Evolutionary conservation across 805 yeast species (phyloP).

Genomic region (Metschnikowia kofuensis): DNA sequence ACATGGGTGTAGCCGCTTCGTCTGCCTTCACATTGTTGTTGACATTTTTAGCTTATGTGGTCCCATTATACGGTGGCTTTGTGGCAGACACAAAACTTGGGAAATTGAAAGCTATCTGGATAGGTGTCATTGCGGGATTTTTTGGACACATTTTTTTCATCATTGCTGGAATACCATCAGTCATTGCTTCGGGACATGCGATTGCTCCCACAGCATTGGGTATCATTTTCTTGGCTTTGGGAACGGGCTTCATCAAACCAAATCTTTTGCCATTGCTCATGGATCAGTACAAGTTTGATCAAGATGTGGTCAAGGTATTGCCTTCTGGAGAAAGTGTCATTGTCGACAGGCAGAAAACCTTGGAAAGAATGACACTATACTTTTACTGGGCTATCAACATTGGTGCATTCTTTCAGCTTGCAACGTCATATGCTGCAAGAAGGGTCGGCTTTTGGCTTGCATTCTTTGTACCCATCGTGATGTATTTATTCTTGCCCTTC

Average conservation of each 20-base stretch:
- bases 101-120: slow-evolving; percentile 47
- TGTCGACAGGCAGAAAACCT: slow-evolving; percentile 43
- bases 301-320: slow-evolving; percentile 55
- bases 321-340: slow-evolving; percentile 66
- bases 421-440: slow-evolving; percentile 51
- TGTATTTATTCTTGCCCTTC: slow-evolving; percentile 27
- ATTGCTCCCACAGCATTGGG: slow-evolving; percentile 11
- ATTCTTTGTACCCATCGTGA: slow-evolving; percentile 41
- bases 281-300: slow-evolving; percentile 53
- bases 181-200: slow-evolving; percentile 30
- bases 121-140: slow-evolving; percentile 47
- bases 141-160: slow-evolving; percentile 47
- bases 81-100: slow-evolving; percentile 49
- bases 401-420: slow-evolving; percentile 53
- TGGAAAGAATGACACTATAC: slow-evolving; percentile 35
- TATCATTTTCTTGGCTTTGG: slow-evolving; percentile 19
- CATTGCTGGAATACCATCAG: slow-evolving; percentile 46
- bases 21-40: slow-evolving; percentile 47
- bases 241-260: slow-evolving; percentile 56
- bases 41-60: slow-evolving; percentile 48
- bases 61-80: slow-evolving; percentile 53
- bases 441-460: slow-evolving; percentile 55
- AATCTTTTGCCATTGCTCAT: slow-evolving; percentile 47
- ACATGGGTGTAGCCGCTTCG: slow-evolving; percentile 43
- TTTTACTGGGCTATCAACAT: slow-evolving; percentile 56